Evolutionary conservation across 768 basidiomycete species (phyloP), one percentile per base, ranked within the genome.

Genomic region (Rhodotorula graminis): DNA sequence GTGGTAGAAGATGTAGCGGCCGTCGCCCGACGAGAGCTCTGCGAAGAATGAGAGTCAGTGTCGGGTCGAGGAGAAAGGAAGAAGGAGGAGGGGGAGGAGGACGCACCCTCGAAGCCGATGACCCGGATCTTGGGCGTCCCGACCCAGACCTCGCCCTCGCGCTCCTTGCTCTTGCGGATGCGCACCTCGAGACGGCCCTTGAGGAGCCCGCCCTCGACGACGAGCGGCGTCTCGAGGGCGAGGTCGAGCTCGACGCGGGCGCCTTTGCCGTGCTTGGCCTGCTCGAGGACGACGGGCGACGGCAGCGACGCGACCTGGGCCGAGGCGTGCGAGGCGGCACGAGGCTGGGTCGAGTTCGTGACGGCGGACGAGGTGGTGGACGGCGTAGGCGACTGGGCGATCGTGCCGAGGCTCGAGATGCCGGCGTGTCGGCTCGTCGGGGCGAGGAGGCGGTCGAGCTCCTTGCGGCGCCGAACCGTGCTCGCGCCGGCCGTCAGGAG

Each of bases 241-340:
- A 95, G 87, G 76, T 94, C 91, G 19, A 94, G 83, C 79, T 90
- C 89, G 1, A 94, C 89, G 64, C 91, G 88, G 15, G 91, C 87
- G 33, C 81, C 81, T 47, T 85, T 86, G 23, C 86, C 78, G 77
- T 87, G 88, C 63, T 73, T 76, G 10, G 90, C 88, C 77, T 90
- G 89, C 80, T 91, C 91, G 52, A 92, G 82, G 3, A 81, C 80
- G 31, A 87, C 83, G 12, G 73, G 70, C 31, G 70, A 69, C 5
- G 61, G 64, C 15, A 56, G 37, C 29, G 60, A 61, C 7, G 52
- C 53, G 42, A 58, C 29, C 27, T 49, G 52, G 9, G 61, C 56
- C 21, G 75, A 70, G 1, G 66, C 40, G 14, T 52, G 55, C 6
- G 70, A 71, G 2, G 67, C 9, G 1, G 72, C 31, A 18, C 62